phyloP scores from a whole-genome alignment of 495 filamentous ascomycete species.

The Xylaria longipes region DNA sequence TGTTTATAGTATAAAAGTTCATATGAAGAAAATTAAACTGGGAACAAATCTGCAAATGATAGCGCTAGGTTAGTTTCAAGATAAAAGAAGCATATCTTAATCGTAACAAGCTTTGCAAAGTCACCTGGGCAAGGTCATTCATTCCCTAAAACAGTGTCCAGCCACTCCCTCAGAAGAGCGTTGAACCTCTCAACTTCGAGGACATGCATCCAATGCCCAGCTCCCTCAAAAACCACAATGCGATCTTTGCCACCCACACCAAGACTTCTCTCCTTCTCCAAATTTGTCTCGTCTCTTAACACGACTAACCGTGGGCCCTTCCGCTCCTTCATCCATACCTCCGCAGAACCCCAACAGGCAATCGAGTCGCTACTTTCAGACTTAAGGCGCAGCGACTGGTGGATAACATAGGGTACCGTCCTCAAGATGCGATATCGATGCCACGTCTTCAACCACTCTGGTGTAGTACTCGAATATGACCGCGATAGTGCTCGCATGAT shows the following conservation, averaged over 20 bases:
- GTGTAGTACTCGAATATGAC: constrained; percentile 11
- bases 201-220: constrained; percentile 25
- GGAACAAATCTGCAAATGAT: no score
- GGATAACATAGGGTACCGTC: constrained; percentile 2
- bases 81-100: no score
- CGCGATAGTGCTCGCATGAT: neutral
- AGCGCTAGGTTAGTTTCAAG: no score
- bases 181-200: constrained; percentile 14
- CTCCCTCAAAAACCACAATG: constrained; percentile 13
- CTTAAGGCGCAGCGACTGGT: constrained; percentile 14
- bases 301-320: constrained; percentile 13
- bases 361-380: constrained; percentile 2
- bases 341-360: constrained; percentile 16
- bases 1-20: no score
- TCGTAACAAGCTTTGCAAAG: neutral
- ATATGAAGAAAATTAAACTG: no score
- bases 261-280: constrained; percentile 24
- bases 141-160: neutral
- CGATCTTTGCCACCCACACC: neutral
- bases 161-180: constrained; percentile 1
- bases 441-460: constrained; percentile 20
- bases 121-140: neutral
- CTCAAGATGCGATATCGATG: constrained; percentile 20
- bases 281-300: constrained; percentile 14
- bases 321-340: constrained; percentile 15